Base-by-base conservation (phyloP, 495 filamentous ascomycete species). In the Trypethelium eluteriae region DNA sequence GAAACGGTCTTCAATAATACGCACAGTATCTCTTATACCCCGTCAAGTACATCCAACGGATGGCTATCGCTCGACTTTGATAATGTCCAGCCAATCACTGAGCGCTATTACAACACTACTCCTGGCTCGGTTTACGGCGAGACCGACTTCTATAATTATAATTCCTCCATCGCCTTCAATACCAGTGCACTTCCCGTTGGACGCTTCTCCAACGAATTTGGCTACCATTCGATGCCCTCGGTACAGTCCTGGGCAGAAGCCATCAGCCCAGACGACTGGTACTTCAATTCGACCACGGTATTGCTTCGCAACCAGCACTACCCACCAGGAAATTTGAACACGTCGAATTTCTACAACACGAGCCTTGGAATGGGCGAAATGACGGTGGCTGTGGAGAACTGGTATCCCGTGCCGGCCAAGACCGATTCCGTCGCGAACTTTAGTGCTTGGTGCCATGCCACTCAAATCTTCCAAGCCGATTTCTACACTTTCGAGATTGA, bases 141-240 rank as follows among this genome's bases (percentile, higher is more conserved):
- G 70, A 89, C 86, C 9, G 87, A 89, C 65, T 82, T 85, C 71
- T 90, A 90, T 75, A 84, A 88, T 68, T 90, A 90, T 67, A 76
- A 85, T 70, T 80, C 81, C 39, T 70, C 66, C 9, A 69, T 81
- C 25, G 80, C 84, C 0, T 88, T 87, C 74, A 81, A 89, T 72
- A 74, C 78, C 64, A 76, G 76, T 5, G 73, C 74, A 9, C 88
- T 86, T 66, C 86, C 85, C 0, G 78, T 86, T 0, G 85, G 84
- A 12, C 80, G 86, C n/a, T 88, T 89, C 70, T 80, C 84, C 9
- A 85, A 85, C 67, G 86, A 89, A 73, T 89, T 88, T 64, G 86
- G 86, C 61, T 88, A 81, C 73, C 85, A 86, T 67, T 84, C 81
- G 64, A 88, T 89, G 86, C 86, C 86, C 2, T 85, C 81, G 68